Base-by-base conservation (phyloP, 257 asterid species). In the Catharanthus roseus region DNA sequence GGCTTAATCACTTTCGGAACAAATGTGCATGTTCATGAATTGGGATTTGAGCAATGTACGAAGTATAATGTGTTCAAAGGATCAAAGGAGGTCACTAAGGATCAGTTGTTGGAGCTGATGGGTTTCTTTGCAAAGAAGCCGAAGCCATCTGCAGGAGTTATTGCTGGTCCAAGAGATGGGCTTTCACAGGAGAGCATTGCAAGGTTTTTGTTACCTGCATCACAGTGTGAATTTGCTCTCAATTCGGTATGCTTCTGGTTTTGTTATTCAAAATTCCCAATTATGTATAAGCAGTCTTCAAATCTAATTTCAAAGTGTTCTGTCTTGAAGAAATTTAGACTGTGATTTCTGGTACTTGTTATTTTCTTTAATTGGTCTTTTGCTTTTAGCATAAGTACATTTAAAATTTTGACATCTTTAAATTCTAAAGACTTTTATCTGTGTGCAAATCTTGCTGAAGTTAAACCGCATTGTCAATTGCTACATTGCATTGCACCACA, bases 11-110 rank as follows among this genome's bases (percentile, higher is more conserved):
- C 97, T 5, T 89, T 91, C 60, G 99, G 99, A 72, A 85, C 97
- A 41, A 89, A 82, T 49, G 97, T 95, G 63, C 96, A 95, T 73
- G 86, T 95, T 79, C 96, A 91, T 80, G 97, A 95, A 85, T 82
- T 95, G 78, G 99, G 99, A 31, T 95, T 84, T 76, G 95, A 95
- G 68, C 96, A 86, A 82, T 83, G 88, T 76, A 92, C 99, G 11
- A 95, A 91, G 88, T 91, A 89, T 77, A 92, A 91, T 64, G 97
- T 89, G 79, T 95, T 95, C 87, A 95, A 86, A 89, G 99, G 99
- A 72, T 85, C 96, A 54, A 91, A 91, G 79, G 97, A 89, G 74
- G 84, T 95, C 61, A 83, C 95, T 57, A 95, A 95, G 79, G 97
- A 95, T 70, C 92, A 88, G 77, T 82, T 95, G 77, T 75, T 95